Evolutionary conservation across 2,329 filamentous ascomycete genomes (phyloP).

Genomic region (Colletotrichum paranaense): DNA sequence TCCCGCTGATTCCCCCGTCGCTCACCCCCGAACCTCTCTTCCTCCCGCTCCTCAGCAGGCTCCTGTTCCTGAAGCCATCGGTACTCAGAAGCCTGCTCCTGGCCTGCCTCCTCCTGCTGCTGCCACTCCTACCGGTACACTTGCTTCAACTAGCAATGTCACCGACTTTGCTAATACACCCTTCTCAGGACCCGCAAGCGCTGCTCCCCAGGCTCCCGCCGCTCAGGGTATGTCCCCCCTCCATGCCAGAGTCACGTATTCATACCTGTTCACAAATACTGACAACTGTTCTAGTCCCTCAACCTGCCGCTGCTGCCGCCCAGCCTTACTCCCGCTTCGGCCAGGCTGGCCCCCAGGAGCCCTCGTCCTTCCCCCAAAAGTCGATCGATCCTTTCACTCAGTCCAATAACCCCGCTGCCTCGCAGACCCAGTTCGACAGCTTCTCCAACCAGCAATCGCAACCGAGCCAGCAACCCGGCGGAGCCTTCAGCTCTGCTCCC

Average conservation of each 20-base stretch:
- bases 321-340: constrained; percentile 79
- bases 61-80: constrained; percentile 65
- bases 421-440: constrained; percentile 70
- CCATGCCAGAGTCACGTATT: constrained; percentile 46
- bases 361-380: constrained; percentile 76
- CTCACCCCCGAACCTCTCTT: constrained; percentile 86
- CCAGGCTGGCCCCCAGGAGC: constrained; percentile 71
- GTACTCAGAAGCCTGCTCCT: constrained; percentile 65
- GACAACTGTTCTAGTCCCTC: constrained; percentile 40
- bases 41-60: constrained; percentile 75
- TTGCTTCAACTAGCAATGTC: constrained; percentile 37
- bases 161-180: constrained; percentile 4
- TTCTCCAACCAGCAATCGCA: constrained; percentile 68
- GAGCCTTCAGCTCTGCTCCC: constrained; percentile 78
- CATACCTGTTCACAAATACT: neutral
- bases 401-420: constrained; percentile 64
- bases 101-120: constrained; percentile 51
- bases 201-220: constrained; percentile 40
- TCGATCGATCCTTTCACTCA: constrained; percentile 89
- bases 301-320: constrained; percentile 66
- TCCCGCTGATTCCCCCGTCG: constrained; percentile 90
- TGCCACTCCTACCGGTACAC: constrained; percentile 48
- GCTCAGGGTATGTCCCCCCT: constrained; percentile 46
- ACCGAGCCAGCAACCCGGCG: constrained; percentile 69
- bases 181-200: constrained; percentile 41